phyloP scores from a whole-genome alignment of 1,139 yeast genomes.

The Pichia sp. region DNA sequence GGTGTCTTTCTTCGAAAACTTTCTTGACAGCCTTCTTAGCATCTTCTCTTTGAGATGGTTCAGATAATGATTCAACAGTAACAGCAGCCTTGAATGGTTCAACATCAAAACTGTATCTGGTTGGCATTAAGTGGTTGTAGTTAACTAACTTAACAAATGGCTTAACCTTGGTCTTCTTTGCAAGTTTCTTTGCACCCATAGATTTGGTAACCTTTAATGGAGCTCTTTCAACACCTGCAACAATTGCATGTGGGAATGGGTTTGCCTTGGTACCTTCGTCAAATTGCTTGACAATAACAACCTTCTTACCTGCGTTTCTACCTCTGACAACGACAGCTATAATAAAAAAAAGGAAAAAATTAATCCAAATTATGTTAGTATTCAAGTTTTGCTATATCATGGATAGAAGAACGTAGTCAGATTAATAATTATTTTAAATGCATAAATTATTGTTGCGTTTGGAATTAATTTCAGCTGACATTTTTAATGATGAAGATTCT shows the following conservation, averaged over 20 bases:
- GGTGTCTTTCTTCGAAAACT: constrained; percentile 99
- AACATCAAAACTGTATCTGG: constrained; percentile 98
- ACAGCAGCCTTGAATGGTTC: constrained; percentile 91
- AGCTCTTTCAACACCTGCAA: constrained; percentile 98
- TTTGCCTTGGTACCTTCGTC: constrained; percentile 99
- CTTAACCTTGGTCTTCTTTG: constrained; percentile 97
- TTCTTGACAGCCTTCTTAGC: constrained; percentile 99
- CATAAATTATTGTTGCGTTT: too few relatives aligned
- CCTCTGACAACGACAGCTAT: constrained; percentile 99
- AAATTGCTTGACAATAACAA: constrained; percentile 96
- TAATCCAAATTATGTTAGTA: constrained; percentile 10
- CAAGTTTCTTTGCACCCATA: constrained; percentile 93
- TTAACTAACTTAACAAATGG: constrained; percentile 98
- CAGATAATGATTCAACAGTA: constrained; percentile 89
- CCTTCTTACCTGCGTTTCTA: constrained; percentile 99
- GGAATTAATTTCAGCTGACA: too few relatives aligned
- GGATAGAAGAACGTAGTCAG: too few relatives aligned
- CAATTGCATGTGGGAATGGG: constrained; percentile 99
- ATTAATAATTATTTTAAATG: too few relatives aligned
- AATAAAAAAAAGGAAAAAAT: constrained; percentile 7
- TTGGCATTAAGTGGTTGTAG: constrained; percentile 99
- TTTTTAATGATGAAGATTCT: too few relatives aligned
- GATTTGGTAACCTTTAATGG: constrained; percentile 96
- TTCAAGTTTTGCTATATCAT: neutral
- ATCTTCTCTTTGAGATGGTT: constrained; percentile 98